These are phyloP conservation scores for Kuraishia hungarica DNA, from an alignment of 805 yeast genomes.

Conservation along the genomic window DNA sequence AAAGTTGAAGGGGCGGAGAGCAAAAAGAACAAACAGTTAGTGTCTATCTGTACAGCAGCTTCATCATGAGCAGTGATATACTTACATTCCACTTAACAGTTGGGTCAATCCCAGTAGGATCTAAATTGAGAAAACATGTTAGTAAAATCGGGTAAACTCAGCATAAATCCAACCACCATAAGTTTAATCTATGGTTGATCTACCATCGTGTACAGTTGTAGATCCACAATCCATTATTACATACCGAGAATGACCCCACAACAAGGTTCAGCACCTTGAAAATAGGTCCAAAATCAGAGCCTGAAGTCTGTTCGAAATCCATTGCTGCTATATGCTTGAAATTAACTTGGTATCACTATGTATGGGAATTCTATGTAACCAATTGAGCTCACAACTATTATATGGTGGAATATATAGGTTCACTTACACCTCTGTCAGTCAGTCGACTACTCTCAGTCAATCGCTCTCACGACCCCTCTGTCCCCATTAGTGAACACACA, in stretches of 20 bases:
- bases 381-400: too few relatives aligned
- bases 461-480: too few relatives aligned
- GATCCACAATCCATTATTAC: slow-evolving; percentile 12
- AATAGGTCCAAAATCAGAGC: slow-evolving; percentile 33
- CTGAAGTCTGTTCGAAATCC: slow-evolving; percentile 34
- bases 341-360: too few relatives aligned
- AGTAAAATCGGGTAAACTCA: too few relatives aligned
- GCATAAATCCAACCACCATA: too few relatives aligned
- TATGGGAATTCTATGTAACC: too few relatives aligned
- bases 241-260: slow-evolving; percentile 46
- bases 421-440: too few relatives aligned
- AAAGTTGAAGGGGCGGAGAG: neutral
- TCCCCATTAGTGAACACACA: too few relatives aligned
- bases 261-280: slow-evolving; percentile 45
- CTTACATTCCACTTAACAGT: slow-evolving; percentile 1
- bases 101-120: neutral
- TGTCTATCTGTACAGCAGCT: neutral
- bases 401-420: too few relatives aligned
- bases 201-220: neutral
- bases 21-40: too few relatives aligned
- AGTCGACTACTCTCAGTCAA: too few relatives aligned
- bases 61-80: neutral
- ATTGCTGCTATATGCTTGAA: slow-evolving; percentile 22
- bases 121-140: neutral
- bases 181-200: too few relatives aligned